A percentile compares a stretch with the other conserved stretches of the same genome.
These are phyloP conservation scores for Suillus tomentosus DNA, from an alignment of 768 basidiomycete genomes.

Conservation along the genomic window DNA sequence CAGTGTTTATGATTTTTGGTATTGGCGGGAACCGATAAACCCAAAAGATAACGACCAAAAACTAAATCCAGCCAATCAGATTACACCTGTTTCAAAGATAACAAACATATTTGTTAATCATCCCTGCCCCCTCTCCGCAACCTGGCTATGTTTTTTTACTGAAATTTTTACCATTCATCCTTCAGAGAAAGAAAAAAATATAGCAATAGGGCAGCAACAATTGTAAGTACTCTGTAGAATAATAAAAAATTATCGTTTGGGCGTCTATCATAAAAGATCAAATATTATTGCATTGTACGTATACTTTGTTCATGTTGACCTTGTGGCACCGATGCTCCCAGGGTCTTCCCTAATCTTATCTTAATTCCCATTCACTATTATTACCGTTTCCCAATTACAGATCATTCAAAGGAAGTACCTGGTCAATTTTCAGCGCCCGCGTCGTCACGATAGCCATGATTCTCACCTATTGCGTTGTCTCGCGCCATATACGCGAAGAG, in stretches of 20 bases:
- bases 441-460: background rate
- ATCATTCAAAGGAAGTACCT: background rate
- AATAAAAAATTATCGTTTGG: slow-evolving; percentile 30
- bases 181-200: background rate
- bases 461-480: background rate
- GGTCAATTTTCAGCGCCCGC: background rate
- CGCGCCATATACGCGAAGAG: background rate
- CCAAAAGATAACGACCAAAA: slow-evolving; percentile 37
- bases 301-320: slow-evolving; percentile 25
- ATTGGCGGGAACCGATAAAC: slow-evolving; percentile 40
- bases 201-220: background rate
- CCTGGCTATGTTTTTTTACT: background rate
- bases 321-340: slow-evolving; percentile 29
- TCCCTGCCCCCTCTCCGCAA: background rate
- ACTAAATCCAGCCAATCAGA: slow-evolving; percentile 39
- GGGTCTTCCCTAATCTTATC: slow-evolving; percentile 28
- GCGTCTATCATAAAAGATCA: slow-evolving; percentile 25
- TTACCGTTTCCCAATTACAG: slow-evolving; percentile 4
- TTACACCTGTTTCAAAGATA: slow-evolving; percentile 32
- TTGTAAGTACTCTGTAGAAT: background rate
- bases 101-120: slow-evolving; percentile 7
- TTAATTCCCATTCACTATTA: slow-evolving; percentile 12
- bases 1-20: slow-evolving; percentile 38
- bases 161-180: background rate
- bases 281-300: slow-evolving; percentile 28